Evolutionary conservation across 1,284 basidiomycete genomes (phyloP).

Genomic region (Moesziomyces antarcticus): DNA sequence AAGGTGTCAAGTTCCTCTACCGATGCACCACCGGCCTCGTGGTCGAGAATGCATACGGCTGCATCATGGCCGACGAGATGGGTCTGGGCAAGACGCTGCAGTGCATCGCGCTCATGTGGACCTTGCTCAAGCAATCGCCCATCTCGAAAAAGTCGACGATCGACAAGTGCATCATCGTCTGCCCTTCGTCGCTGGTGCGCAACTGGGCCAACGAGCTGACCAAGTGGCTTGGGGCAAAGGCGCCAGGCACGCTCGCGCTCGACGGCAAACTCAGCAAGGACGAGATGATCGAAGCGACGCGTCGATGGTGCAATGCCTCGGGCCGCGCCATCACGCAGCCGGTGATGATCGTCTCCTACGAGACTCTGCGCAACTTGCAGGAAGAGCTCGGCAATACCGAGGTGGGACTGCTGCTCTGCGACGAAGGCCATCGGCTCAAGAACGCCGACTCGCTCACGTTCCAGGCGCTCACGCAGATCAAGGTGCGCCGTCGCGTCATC

Average conservation of each 20-base stretch:
- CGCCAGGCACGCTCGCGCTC: slow-evolving; percentile 62
- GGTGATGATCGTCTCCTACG: slow-evolving; percentile 99
- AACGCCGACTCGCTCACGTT: slow-evolving; percentile 84
- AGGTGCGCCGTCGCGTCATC: slow-evolving; percentile 94
- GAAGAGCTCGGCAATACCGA: slow-evolving; percentile 69
- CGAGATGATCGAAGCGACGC: slow-evolving; percentile 62
- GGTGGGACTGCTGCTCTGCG: slow-evolving; percentile 91
- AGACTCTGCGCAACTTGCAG: slow-evolving; percentile 77
- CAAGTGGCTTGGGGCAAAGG: slow-evolving; percentile 64
- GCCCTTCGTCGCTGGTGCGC: slow-evolving; percentile 93
- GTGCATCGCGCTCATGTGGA: slow-evolving; percentile 96
- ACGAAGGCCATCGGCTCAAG: slow-evolving; percentile 97
- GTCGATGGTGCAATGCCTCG: slow-evolving; percentile 61
- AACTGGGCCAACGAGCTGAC: slow-evolving; percentile 97
- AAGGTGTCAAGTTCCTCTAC: slow-evolving; percentile 95
- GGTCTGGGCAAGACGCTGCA: slow-evolving; percentile 89
- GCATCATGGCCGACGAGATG: slow-evolving; percentile 99
- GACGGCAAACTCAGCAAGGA: slow-evolving; percentile 66
- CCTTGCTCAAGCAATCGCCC: slow-evolving; percentile 95
- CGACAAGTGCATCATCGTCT: slow-evolving; percentile 97
- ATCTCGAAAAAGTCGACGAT: slow-evolving; percentile 85
- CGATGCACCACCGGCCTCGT: slow-evolving; percentile 93
- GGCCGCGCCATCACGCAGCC: slow-evolving; percentile 63
- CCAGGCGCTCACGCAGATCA: slow-evolving; percentile 82
- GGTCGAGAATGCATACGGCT: slow-evolving; percentile 91